Percentiles rank a stretch among this genome's conserved stretches.
These are phyloP conservation scores for Podospora appendiculata DNA, from an alignment of 495 filamentous ascomycete genomes.

Conservation along the genomic window DNA sequence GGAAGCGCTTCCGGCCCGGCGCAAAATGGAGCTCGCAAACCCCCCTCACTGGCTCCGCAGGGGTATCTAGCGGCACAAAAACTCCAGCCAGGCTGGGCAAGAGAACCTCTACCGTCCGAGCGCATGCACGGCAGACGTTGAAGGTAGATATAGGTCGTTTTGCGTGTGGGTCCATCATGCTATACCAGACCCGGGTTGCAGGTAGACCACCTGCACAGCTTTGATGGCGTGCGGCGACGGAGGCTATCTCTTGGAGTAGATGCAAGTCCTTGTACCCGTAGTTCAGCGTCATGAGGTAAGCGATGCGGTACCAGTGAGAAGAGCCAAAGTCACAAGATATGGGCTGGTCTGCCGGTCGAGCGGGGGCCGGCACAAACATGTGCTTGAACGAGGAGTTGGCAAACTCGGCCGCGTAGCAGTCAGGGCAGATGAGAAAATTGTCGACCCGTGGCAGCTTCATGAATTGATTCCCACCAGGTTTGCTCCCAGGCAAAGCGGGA, in stretches of 20 bases:
- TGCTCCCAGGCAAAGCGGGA: constrained; percentile 6
- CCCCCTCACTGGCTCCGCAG: constrained; percentile 24
- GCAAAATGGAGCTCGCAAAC: constrained; percentile 32
- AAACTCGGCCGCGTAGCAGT: constrained; percentile 33
- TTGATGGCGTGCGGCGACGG: constrained; percentile 23
- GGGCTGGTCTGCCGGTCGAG: constrained; percentile 25
- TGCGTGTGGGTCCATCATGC: constrained; percentile 30
- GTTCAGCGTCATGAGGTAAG: constrained; percentile 36
- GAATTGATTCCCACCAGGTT: constrained; percentile 26
- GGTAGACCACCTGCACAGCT: constrained; percentile 27
- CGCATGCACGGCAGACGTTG: constrained; percentile 33
- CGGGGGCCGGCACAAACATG: constrained; percentile 27
- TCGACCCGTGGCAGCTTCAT: constrained; percentile 32
- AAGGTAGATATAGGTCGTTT: constrained; percentile 24
- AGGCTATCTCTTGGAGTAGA: constrained; percentile 30
- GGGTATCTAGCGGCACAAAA: constrained; percentile 28
- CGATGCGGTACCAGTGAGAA: constrained; percentile 38
- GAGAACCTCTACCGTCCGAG: constrained; percentile 30
- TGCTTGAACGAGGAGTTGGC: constrained; percentile 28
- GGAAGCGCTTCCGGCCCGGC: constrained; percentile 32
- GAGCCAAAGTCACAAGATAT: constrained; percentile 38
- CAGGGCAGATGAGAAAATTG: constrained; percentile 39
- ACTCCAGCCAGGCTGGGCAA: constrained; percentile 34
- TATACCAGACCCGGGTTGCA: constrained; percentile 32
- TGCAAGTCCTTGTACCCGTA: constrained; percentile 28